These are phyloP conservation scores for Suillus occidentalis DNA, from an alignment of 768 basidiomycete genomes.

Conservation along the genomic window DNA sequence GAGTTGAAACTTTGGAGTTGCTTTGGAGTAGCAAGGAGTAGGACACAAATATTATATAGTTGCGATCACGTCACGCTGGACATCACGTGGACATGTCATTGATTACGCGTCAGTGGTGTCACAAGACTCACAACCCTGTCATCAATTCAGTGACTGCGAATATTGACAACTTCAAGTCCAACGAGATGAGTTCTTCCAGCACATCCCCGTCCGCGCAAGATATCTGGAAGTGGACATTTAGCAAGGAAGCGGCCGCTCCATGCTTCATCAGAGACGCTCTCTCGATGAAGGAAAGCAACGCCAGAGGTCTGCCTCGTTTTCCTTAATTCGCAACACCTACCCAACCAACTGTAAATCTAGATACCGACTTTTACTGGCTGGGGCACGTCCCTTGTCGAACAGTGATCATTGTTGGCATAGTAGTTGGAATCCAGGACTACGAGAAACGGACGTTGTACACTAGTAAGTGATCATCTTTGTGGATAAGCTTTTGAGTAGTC, in stretches of 20 bases:
- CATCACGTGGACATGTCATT: background rate
- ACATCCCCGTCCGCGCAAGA: slow-evolving; percentile 15
- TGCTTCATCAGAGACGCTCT: slow-evolving; percentile 58
- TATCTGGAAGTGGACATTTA: slow-evolving; percentile 54
- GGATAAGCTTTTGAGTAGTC: background rate
- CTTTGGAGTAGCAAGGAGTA: too few relatives aligned
- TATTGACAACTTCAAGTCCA: background rate
- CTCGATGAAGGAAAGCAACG: slow-evolving; percentile 40
- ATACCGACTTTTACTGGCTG: slow-evolving; percentile 66
- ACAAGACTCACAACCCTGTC: too few relatives aligned
- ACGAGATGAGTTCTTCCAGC: background rate
- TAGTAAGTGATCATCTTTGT: slow-evolving; percentile 35
- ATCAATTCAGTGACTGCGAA: too few relatives aligned
- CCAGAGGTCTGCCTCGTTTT: slow-evolving; percentile 27
- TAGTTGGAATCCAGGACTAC: slow-evolving; percentile 61
- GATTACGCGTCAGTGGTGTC: background rate
- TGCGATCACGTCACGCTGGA: background rate
- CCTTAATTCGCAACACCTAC: background rate
- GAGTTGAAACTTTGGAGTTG: too few relatives aligned
- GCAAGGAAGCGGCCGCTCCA: slow-evolving; percentile 51
- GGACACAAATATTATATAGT: too few relatives aligned
- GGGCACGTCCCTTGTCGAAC: slow-evolving; percentile 69
- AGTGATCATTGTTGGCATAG: slow-evolving; percentile 58
- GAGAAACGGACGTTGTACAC: slow-evolving; percentile 63
- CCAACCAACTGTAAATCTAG: slow-evolving; percentile 30